Evolutionary conservation across 2,329 filamentous ascomycete genomes (phyloP).

Genomic region (Amauroascus verrucosus): DNA sequence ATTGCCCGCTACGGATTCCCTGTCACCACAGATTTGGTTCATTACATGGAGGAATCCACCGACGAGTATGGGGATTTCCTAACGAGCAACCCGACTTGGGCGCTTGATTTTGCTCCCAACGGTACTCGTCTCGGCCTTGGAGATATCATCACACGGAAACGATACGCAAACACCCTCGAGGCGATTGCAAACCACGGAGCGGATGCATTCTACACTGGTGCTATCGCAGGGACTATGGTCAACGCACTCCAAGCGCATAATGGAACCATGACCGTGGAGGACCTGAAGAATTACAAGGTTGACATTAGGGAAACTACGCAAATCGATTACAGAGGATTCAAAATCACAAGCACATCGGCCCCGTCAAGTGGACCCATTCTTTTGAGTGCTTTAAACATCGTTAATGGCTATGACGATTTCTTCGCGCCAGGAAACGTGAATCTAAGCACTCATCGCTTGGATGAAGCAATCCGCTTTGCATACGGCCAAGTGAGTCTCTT

Average conservation of each 20-base stretch:
- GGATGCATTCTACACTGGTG: slow-evolving; percentile 63
- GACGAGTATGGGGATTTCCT: slow-evolving; percentile 54
- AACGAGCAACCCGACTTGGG: slow-evolving; percentile 65
- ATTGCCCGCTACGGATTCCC: slow-evolving; percentile 64
- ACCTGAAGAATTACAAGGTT: slow-evolving; percentile 65
- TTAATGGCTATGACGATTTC: slow-evolving; percentile 64
- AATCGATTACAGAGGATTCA: slow-evolving; percentile 59
- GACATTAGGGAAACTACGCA: slow-evolving; percentile 52
- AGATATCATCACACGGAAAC: slow-evolving; percentile 67
- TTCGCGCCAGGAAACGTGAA: slow-evolving; percentile 49
- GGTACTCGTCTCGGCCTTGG: slow-evolving; percentile 62
- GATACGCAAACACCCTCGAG: slow-evolving; percentile 72
- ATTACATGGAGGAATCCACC: slow-evolving; percentile 55
- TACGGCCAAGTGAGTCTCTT: slow-evolving; percentile 50
- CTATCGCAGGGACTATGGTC: slow-evolving; percentile 65
- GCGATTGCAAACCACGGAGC: slow-evolving; percentile 63
- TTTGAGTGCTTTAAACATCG: slow-evolving; percentile 66
- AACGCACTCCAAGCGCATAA: slow-evolving; percentile 55
- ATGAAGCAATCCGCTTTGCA: slow-evolving; percentile 81
- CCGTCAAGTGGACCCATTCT: slow-evolving; percentile 71
- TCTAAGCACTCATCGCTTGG: slow-evolving; percentile 67
- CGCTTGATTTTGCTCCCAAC: slow-evolving; percentile 77
- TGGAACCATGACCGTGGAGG: slow-evolving; percentile 76
- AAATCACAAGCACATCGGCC: slow-evolving; percentile 54
- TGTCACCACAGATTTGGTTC: slow-evolving; percentile 62